Evolutionary conservation across 225 moss, liverwort and hornwort genomes (phyloP), one percentile per base, ranked within the genome.

Genomic region (Pseudisothecium myosuroides): DNA sequence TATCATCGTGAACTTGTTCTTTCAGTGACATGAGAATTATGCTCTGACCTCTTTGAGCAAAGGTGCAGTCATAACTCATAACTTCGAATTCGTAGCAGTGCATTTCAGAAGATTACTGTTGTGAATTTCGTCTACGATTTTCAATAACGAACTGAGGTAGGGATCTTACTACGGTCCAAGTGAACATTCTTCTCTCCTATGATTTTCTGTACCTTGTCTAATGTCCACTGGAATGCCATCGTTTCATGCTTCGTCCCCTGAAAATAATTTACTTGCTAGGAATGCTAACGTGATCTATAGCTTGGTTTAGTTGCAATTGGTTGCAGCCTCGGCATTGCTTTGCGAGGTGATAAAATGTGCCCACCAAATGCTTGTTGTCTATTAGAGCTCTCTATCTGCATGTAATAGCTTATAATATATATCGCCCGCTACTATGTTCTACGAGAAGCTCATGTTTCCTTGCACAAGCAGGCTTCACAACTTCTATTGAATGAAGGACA

Each of bases 301-400:
- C 14, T 71, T 41, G 68, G 22, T 68, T n/a, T 68, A 7, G 41
- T 86, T n/a, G n/a, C n/a, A n/a, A n/a, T n/a, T 88, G 87, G 69
- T 89, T 91, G 92, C 95, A 96, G 95, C 98, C 17, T 98, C 97
- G 66, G 95, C 93, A 55, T 90, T 97, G 86, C 84, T 96, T 61
- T 92, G 95, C 79, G 96, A 97, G 91, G 96, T 94, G 82, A 95
- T 95, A 86, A 94, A 96, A 54, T 96, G 95, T 50, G 97, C 95
- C 80, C 88, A 89, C 76, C 95, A 93, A 85, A 90, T 97, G 34
- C 65, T 34, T 65, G 60, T 80, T 94, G 45, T 94, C 90, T 73
- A 97, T 95, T 83, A 93, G 96, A 94, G 96, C 96, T 80, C 94
- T 98, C 81, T 96, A 97, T 87, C 92, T 98, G 54, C 96, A 96